Percentiles rank a stretch among this genome's conserved stretches.
Evolutionary conservation across 768 basidiomycete species (phyloP).

Genomic region (Hemileccinum impolitum): DNA sequence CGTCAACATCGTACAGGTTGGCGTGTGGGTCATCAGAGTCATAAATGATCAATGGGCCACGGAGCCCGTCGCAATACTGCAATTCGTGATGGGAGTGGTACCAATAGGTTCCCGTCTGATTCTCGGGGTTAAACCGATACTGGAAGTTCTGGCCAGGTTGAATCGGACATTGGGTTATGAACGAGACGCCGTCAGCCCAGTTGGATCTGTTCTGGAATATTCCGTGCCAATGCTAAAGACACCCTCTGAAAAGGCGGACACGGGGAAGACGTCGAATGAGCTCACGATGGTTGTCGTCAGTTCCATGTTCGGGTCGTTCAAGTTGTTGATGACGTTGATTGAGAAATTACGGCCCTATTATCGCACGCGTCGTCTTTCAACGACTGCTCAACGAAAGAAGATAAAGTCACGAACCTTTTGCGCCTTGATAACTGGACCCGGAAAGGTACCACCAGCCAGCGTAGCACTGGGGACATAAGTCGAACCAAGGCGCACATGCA

Average conservation of each 20-base stretch:
- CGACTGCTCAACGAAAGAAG: not conserved
- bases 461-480: slow-evolving; percentile 31
- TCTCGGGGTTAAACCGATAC: slow-evolving; percentile 38
- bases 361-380: not conserved
- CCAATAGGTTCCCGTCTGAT: slow-evolving; percentile 48
- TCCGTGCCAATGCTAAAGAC: slow-evolving; percentile 34
- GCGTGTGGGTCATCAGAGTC: slow-evolving; percentile 43
- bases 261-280: not conserved
- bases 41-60: slow-evolving; percentile 43
- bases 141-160: slow-evolving; percentile 35
- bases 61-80: slow-evolving; percentile 42
- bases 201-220: slow-evolving; percentile 32
- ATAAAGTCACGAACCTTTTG: slow-evolving; percentile 33
- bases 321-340: slow-evolving; percentile 36
- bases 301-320: slow-evolving; percentile 33
- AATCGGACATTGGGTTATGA: slow-evolving; percentile 47
- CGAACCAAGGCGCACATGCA: not conserved
- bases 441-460: slow-evolving; percentile 45
- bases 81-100: slow-evolving; percentile 41
- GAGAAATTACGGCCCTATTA: slow-evolving; percentile 33
- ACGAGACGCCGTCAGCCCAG: slow-evolving; percentile 39
- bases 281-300: slow-evolving; percentile 36
- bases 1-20: slow-evolving; percentile 43
- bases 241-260: not conserved
- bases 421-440: slow-evolving; percentile 45